These are phyloP conservation scores for Babesia gibsoni DNA, from an alignment of 169 alveolate species.

Conservation along the genomic window DNA sequence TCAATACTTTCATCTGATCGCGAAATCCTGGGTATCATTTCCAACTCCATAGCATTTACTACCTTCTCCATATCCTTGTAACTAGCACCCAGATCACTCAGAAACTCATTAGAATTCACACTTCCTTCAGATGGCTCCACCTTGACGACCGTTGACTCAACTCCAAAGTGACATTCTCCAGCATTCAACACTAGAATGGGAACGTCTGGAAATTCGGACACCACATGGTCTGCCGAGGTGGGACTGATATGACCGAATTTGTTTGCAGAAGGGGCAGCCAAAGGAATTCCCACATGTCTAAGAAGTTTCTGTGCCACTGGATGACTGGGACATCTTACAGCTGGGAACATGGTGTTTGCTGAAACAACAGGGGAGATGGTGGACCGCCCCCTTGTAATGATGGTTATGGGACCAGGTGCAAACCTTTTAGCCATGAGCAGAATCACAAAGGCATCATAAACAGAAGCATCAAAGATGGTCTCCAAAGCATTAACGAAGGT, in stretches of 20 bases:
- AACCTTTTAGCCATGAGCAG: constrained; percentile 74
- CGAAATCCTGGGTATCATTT: background rate
- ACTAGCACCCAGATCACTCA: background rate
- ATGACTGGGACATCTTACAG: constrained; percentile 91
- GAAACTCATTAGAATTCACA: constrained; percentile 1
- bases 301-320: constrained; percentile 80
- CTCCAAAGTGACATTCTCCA: constrained; percentile 87
- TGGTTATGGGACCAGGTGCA: constrained; percentile 96
- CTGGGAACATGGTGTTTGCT: constrained; percentile 84
- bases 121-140: constrained; percentile 20
- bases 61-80: background rate
- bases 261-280: constrained; percentile 97
- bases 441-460: constrained; percentile 66
- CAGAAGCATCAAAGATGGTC: constrained; percentile 74
- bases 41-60: background rate
- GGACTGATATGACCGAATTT: constrained; percentile 96
- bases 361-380: constrained; percentile 78
- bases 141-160: constrained; percentile 95
- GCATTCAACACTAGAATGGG: constrained; percentile 88
- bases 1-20: background rate
- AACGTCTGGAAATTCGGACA: constrained; percentile 86
- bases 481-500: constrained; percentile 77
- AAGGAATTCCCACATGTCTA: constrained; percentile 77
- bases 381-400: constrained; percentile 82
- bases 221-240: constrained; percentile 89